These are phyloP conservation scores for Annulohypoxylon truncatum DNA, from an alignment of 2,329 filamentous ascomycete species.

Conservation along the genomic window DNA sequence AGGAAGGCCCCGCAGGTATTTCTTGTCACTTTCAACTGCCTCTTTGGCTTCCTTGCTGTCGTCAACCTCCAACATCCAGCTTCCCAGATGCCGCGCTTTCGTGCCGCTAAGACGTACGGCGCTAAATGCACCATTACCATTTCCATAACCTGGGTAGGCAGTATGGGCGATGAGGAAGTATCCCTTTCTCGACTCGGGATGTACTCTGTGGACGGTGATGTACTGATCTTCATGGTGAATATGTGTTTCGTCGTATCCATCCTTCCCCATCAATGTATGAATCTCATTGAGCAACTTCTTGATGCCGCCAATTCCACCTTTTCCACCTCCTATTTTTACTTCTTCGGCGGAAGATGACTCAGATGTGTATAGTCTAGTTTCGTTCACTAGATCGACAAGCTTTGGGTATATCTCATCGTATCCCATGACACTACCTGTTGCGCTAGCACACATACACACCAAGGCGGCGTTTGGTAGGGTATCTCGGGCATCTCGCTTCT, in stretches of 20 bases:
- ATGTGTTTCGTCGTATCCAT: conserved; percentile 94
- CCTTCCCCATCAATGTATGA: conserved; percentile 93
- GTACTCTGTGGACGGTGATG: conserved; percentile 94
- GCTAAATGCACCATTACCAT: conserved; percentile 82
- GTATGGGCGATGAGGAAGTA: conserved; percentile 97
- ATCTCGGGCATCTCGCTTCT: conserved; percentile 93
- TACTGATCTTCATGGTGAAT: conserved; percentile 97
- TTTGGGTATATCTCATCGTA: conserved; percentile 97
- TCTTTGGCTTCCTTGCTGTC: conserved; percentile 75
- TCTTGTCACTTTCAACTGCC: conserved; percentile 74
- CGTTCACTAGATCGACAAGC: conserved; percentile 91
- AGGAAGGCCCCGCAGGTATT: conserved; percentile 82
- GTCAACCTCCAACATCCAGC: conserved; percentile 93
- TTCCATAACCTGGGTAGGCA: conserved; percentile 90
- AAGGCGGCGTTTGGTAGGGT: conserved; percentile 94
- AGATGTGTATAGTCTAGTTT: conserved; percentile 85
- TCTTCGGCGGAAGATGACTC: conserved; percentile 72
- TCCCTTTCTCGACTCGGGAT: conserved; percentile 90
- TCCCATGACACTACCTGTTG: conserved; percentile 95
- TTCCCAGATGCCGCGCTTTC: conserved; percentile 85
- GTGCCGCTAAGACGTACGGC: conserved; percentile 86
- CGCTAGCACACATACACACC: conserved; percentile 95
- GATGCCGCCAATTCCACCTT: conserved; percentile 86
- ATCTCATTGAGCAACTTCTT: conserved; percentile 96
- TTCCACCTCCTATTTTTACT: conserved; percentile 75